Evolutionary conservation across 768 basidiomycete species (phyloP).

Genomic region (Pleurotus tuoliensis): DNA sequence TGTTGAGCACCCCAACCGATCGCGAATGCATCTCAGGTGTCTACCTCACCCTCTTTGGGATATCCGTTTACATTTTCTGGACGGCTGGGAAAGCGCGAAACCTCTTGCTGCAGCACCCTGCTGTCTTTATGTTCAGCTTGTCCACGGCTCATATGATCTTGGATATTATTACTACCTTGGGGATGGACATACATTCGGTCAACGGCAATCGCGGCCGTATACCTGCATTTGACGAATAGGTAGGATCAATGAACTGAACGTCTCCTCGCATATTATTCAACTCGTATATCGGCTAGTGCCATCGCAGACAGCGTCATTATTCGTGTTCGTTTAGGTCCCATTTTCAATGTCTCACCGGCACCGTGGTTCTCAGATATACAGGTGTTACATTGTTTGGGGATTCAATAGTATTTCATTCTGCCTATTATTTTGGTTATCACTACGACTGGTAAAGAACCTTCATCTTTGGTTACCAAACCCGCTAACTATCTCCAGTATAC

Average conservation of each 20-base stretch:
- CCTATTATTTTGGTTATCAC: slow-evolving; percentile 1
- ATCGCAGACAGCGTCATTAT: slow-evolving; percentile 2
- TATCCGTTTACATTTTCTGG: slow-evolving; percentile 4
- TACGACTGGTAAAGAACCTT: background rate
- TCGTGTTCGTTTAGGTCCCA: background rate
- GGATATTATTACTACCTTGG: slow-evolving; percentile 6
- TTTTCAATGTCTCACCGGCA: background rate
- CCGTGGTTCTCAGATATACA: background rate
- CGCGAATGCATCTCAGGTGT: background rate
- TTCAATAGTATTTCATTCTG: slow-evolving; percentile 4
- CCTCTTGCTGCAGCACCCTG: background rate
- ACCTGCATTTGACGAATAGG: slow-evolving; percentile 6
- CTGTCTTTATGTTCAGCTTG: background rate
- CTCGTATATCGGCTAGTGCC: background rate
- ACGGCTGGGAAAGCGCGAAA: background rate
- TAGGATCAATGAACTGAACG: background rate
- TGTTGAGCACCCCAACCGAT: background rate
- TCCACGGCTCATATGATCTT: slow-evolving; percentile 5
- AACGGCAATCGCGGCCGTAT: background rate
- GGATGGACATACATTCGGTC: background rate
- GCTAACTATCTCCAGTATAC: background rate
- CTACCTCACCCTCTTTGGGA: background rate
- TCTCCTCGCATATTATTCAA: background rate
- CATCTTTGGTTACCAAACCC: too few relatives aligned
- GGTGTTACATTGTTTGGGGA: slow-evolving; percentile 7